Percentiles rank a stretch among this genome's conserved stretches.
phyloP scores from a whole-genome alignment of 176 grass and related monocot genomes.

The Rhipidocladum racemiflorum region DNA sequence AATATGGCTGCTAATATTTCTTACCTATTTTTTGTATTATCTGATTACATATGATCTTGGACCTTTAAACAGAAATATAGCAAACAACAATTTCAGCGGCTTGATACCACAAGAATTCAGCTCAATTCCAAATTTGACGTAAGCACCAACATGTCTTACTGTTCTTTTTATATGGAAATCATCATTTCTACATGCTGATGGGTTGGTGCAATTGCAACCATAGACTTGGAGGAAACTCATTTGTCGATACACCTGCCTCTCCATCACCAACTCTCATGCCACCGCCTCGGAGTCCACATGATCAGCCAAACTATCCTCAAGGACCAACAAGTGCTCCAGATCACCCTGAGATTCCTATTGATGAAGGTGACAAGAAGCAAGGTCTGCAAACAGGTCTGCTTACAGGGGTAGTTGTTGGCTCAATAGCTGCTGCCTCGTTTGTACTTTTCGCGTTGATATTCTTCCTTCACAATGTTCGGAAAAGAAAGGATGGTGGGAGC shows the following conservation, averaged over 20 bases:
- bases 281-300: constrained; percentile 36
- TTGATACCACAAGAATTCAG: constrained; percentile 70
- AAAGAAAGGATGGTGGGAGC: constrained; percentile 50
- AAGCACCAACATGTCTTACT: constrained; percentile 30
- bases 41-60: neutral
- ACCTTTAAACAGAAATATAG: constrained; percentile 72
- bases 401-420: constrained; percentile 59
- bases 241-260: constrained; percentile 60
- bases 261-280: constrained; percentile 46
- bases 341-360: constrained; percentile 30
- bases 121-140: constrained; percentile 84
- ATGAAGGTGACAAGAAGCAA: constrained; percentile 57
- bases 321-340: constrained; percentile 37
- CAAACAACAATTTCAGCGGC: constrained; percentile 86
- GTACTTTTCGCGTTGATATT: constrained; percentile 56
- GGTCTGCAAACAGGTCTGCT: constrained; percentile 51
- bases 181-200: constrained; percentile 23
- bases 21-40: neutral
- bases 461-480: constrained; percentile 37
- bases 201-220: constrained; percentile 43
- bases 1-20: neutral
- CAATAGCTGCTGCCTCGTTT: constrained; percentile 57
- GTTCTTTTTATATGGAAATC: neutral
- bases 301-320: constrained; percentile 30
- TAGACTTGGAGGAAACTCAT: constrained; percentile 86